Evolutionary conservation across 2,329 filamentous ascomycete species (phyloP), one percentile per base, ranked within the genome.

Genomic region (Graphilbum fragrans): DNA sequence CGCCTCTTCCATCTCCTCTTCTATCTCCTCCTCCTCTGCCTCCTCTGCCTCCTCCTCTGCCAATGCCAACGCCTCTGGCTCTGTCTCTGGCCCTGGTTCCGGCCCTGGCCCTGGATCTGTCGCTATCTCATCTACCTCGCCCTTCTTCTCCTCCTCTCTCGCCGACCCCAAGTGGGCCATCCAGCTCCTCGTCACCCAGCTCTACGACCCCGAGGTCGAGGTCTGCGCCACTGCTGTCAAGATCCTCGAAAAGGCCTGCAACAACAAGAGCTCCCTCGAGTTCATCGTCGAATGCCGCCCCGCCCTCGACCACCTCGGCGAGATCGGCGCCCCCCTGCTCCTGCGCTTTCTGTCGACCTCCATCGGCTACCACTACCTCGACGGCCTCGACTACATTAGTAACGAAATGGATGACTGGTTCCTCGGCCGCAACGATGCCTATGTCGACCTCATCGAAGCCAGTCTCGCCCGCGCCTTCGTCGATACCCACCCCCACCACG

Each of bases 381-480:
- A 96, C 55, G 92, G 88, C 0, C 69, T 98, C 35, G 93, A 98
- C 63, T 98, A 98, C 57, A 98, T 98, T 59, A 95, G 88, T 47
- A 92, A 94, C 56, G 93, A 98, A 59, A 98, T 98, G 92, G 92
- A 98, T 52, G 93, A 98, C 62, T 98, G 92, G 92, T 98, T 96
- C 56, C 70, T 98, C 23, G 92, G 92, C 14, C 80, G 92, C 35
- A 98, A 98, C 55, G 90, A 98, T 58, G 82, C 80, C n/a, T 98
- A 98, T 51, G 92, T 98, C 39, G 75, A 79, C 31, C 74, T 96
- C 33, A 90, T 98, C 33, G 92, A 98, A 60, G 92, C 93, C n/a
- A 94, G 88, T 41, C 70, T 98, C 39, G 86, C 45, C 82, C 88
- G 49, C 2, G 49, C 50, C 2, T 52, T 52, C 1, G 69, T 78